phyloP scores from a whole-genome alignment of 1,139 yeast genomes.

The Pneumocystis murina region DNA sequence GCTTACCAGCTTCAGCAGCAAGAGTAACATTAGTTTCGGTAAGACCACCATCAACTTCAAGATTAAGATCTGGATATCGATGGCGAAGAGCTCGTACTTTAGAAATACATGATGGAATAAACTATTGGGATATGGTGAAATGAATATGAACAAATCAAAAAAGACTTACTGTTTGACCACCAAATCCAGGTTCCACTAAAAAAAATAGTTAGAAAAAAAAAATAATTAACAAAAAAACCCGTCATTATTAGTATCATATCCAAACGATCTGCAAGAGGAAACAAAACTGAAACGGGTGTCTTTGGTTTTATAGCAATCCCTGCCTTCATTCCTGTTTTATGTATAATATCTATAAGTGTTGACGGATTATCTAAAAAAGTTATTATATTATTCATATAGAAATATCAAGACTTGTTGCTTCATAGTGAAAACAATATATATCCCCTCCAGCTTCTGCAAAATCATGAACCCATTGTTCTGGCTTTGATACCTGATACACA shows the following conservation, averaged over 20 bases:
- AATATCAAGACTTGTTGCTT: slow-evolving; percentile 40
- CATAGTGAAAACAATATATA: slow-evolving; percentile 91
- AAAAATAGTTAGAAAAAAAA: not conserved
- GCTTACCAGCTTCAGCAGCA: slow-evolving; percentile 71
- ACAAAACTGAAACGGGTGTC: slow-evolving; percentile 74
- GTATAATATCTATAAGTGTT: slow-evolving; percentile 60
- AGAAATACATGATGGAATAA: slow-evolving; percentile 20
- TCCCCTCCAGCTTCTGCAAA: slow-evolving; percentile 93
- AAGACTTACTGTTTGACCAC: slow-evolving; percentile 92
- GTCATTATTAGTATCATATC: slow-evolving; percentile 88
- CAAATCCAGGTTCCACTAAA: slow-evolving; percentile 88
- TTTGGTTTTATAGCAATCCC: slow-evolving; percentile 93
- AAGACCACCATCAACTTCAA: slow-evolving; percentile 95
- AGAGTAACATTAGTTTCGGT: slow-evolving; percentile 67
- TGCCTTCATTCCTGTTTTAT: slow-evolving; percentile 71
- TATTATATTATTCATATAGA: not conserved
- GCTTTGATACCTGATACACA: slow-evolving; percentile 23
- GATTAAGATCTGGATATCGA: slow-evolving; percentile 62
- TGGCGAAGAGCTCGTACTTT: slow-evolving; percentile 41
- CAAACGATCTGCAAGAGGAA: slow-evolving; percentile 56
- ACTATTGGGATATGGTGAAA: not conserved
- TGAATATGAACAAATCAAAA: slow-evolving; percentile 78
- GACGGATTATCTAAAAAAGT: slow-evolving; percentile 40
- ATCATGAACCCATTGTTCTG: slow-evolving; percentile 88
- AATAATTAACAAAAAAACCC: slow-evolving; percentile 1